Conservation (phyloP, 257 asterid genomes). For the Solanum appendiculatum region DNA sequence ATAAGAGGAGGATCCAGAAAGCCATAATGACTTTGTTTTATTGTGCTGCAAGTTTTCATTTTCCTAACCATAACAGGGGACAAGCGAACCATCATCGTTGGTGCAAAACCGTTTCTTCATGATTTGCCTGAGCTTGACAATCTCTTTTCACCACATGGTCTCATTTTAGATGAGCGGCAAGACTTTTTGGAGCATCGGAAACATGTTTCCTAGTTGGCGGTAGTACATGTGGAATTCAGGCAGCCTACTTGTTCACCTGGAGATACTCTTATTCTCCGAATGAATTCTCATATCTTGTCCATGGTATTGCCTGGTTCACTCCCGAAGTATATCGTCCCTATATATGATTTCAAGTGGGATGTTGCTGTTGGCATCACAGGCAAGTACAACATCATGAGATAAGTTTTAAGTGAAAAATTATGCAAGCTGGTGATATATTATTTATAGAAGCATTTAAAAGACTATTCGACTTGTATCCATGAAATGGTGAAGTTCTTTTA, state of each 20-base stretch:
- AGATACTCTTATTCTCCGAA: no score
- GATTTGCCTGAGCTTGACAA: constrained; percentile 78
- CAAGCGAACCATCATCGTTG: constrained; percentile 65
- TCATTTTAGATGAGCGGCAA: no score
- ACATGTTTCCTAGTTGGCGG: constrained; percentile 92
- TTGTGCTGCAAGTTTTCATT: constrained; percentile 38
- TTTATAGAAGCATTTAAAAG: neutral
- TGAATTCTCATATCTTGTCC: no score
- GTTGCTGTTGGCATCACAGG: no score
- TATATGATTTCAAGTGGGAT: no score
- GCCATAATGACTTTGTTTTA: neutral
- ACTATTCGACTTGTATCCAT: neutral
- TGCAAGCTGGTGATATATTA: neutral
- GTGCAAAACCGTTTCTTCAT: constrained; percentile 47
- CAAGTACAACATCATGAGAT: no score
- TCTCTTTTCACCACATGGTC: constrained; percentile 68
- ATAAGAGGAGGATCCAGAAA: neutral
- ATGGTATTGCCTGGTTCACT: no score
- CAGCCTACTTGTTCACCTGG: no score
- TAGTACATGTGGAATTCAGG: constrained; percentile 78
- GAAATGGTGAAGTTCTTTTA: neutral
- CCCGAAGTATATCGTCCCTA: no score
- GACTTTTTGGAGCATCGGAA: constrained; percentile 78
- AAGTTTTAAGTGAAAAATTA: neutral
- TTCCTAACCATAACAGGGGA: constrained; percentile 84